phyloP scores from a whole-genome alignment of 495 filamentous ascomycete species.

The Parathielavia appendiculata region DNA sequence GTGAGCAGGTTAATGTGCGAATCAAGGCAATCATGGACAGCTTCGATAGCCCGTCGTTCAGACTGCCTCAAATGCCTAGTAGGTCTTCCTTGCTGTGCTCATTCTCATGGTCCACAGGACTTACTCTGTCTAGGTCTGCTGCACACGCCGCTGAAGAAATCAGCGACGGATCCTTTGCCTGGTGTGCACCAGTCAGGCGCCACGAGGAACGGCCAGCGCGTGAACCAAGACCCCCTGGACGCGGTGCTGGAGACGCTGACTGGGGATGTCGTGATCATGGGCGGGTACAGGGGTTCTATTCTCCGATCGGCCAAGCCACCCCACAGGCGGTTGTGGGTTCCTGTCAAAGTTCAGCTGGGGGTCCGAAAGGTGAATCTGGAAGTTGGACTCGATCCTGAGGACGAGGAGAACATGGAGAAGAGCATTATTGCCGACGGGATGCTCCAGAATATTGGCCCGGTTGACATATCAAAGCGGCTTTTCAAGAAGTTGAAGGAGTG shows the following conservation, averaged over 20 bases:
- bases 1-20: conserved; percentile 75
- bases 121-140: conserved; percentile 28
- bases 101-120: conserved; percentile 16
- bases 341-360: conserved; percentile 89
- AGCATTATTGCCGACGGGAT: conserved; percentile 78
- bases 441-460: conserved; percentile 82
- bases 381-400: conserved; percentile 74
- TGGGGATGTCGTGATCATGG: conserved; percentile 84
- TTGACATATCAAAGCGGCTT: conserved; percentile 79
- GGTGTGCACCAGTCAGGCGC: conserved; percentile 13
- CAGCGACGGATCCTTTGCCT: conserved; percentile 16
- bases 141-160: conserved; percentile 38
- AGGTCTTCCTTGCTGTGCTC: conserved; percentile 34
- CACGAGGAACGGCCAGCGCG: conserved; percentile 19
- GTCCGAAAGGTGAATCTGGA: conserved; percentile 89
- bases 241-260: conserved; percentile 63
- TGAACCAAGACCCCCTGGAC: conserved; percentile 45
- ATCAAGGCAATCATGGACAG: conserved; percentile 90
- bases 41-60: conserved; percentile 68
- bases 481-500: conserved; percentile 72
- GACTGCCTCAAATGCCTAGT: conserved; percentile 59
- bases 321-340: conserved; percentile 83
- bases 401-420: conserved; percentile 81
- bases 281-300: conserved; percentile 86
- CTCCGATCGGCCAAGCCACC: conserved; percentile 79